Percentiles rank a stretch among this genome's conserved stretches.
phyloP scores from a whole-genome alignment of 1,284 basidiomycete species.

The Apiotrichum veenhuisii region DNA sequence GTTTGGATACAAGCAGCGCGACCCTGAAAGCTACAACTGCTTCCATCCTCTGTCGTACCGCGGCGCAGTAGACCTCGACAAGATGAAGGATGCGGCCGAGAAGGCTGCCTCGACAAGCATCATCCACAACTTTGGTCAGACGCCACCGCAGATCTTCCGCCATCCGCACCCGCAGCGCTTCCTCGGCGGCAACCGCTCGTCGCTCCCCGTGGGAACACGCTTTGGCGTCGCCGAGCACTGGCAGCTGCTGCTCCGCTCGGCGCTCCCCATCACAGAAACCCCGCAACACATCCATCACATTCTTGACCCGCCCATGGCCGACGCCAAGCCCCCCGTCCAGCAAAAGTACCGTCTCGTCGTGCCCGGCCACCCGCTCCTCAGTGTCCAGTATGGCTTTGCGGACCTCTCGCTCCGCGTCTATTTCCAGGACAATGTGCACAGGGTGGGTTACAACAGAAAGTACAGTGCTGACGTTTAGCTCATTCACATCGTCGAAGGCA shows the following conservation, averaged over 20 bases:
- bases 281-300: conserved; percentile 60
- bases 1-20: conserved; percentile 74
- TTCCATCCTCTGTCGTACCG: conserved; percentile 95
- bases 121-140: conserved; percentile 93
- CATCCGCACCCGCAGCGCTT: conserved; percentile 71
- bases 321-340: conserved; percentile 28
- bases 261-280: conserved; percentile 50
- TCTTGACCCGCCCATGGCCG: conserved; percentile 22
- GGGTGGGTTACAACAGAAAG: conserved; percentile 11
- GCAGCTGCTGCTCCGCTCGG: conserved; percentile 44
- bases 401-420: conserved; percentile 40
- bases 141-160: conserved; percentile 83
- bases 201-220: conserved; percentile 64
- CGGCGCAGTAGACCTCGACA: conserved; percentile 81
- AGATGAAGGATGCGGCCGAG: conserved; percentile 78
- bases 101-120: conserved; percentile 89
- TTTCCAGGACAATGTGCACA: conserved; percentile 42
- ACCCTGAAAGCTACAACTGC: conserved; percentile 72
- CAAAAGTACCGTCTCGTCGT: conserved; percentile 28
- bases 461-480: conserved; percentile 52
- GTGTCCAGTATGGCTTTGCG: conserved; percentile 46
- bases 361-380: conserved; percentile 24
- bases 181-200: conserved; percentile 53
- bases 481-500: conserved; percentile 69
- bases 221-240: conserved; percentile 71